Percentiles rank a stretch among this genome's conserved stretches.
Evolutionary conservation across 2,329 filamentous ascomycete species (phyloP).

Genomic region (Penicillium sp.): DNA sequence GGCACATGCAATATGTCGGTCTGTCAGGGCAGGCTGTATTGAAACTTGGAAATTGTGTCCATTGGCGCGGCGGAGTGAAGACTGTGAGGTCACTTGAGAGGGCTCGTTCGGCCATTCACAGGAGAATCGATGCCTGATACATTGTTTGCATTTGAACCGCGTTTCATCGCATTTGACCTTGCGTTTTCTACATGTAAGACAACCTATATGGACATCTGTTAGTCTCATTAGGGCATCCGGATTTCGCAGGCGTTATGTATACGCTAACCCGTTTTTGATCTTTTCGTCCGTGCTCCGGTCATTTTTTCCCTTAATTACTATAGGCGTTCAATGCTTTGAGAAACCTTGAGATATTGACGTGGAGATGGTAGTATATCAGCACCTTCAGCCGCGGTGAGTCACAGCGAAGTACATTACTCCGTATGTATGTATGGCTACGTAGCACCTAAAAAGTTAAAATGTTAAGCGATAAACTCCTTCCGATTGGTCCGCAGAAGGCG

Average conservation of each 20-base stretch:
- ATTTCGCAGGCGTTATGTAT: not conserved
- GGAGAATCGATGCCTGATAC: constrained; percentile 6
- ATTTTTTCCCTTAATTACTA: not conserved
- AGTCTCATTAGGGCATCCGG: no score
- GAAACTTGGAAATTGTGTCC: not conserved
- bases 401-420: no score
- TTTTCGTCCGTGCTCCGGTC: not conserved
- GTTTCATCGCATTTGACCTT: constrained; percentile 8
- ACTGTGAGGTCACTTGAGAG: not conserved
- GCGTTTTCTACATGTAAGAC: constrained; percentile 6
- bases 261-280: constrained; percentile 3
- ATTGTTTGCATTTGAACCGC: not conserved
- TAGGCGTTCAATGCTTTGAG: not conserved
- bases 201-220: not conserved
- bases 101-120: constrained; percentile 1
- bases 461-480: not conserved
- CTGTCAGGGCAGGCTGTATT: constrained; percentile 1
- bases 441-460: no score
- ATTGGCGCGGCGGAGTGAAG: not conserved
- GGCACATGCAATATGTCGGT: constrained; percentile 8
- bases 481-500: not conserved
- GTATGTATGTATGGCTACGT: no score
- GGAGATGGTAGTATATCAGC: not conserved
- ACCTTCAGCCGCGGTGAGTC: constrained; percentile 3
- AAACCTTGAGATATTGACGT: not conserved